Evolutionary conservation across 306 rosid species (phyloP), one percentile per base, ranked within the genome.

Genomic region (Luffa acutangula): DNA sequence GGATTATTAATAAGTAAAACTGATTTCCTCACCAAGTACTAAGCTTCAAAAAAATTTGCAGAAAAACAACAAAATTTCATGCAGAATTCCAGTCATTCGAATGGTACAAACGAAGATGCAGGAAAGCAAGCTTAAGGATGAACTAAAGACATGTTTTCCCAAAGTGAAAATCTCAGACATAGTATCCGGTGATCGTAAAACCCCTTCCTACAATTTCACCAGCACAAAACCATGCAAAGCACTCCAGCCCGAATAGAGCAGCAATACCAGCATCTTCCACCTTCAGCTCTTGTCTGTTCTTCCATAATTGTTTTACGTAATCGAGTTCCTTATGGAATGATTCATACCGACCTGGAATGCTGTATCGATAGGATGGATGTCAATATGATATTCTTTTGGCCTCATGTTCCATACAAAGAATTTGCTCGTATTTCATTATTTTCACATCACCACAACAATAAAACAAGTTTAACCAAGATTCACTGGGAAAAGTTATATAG

Each of bases 171-270:
- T 71, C 76, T 91, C 85, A 94, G 83, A 88, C 90, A 78, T 87
- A 76, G 83, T 94, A 92, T 81, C 98, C 97, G 0, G 98, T 92
- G 88, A 91, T 74, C 45, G 97, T 91, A 49, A 93, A 93, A 72
- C 97, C 98, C 88, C 97, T 93, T 77, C 98, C 97, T 53, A 90
- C 90, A 74, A 93, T 90, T 87, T 93, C 97, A 57, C 97, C 97
- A 6, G 88, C 90, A 78, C 91, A 89, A 82, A 25, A 91, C 96
- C 96, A 93, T 43, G 91, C 92, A 83, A 78, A 93, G 92, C 94
- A 89, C 63, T 94, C 98, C 79, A 94, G 85, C 76, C 97, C 97
- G 86, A 95, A 95, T 85, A 95, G 86, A 79, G 97, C 96, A 58
- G 96, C 97, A 73, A 91, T 89, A 9, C 97, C 90, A 7, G 87